Evolutionary conservation across 768 basidiomycete species (phyloP).

Genomic region (Rhodotorula graminis): DNA sequence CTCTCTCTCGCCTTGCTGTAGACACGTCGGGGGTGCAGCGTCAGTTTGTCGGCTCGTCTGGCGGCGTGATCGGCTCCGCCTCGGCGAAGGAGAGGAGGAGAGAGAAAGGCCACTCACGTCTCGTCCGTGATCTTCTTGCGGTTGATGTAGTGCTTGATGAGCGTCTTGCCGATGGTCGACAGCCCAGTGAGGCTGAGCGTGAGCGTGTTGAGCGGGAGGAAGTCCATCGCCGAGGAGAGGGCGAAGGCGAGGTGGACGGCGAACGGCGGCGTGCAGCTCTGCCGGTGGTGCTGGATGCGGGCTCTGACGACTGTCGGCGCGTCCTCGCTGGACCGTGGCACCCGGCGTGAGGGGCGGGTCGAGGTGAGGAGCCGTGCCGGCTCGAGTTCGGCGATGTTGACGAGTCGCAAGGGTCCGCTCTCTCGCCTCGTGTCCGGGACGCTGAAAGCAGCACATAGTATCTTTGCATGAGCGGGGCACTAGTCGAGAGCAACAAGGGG

Average conservation of each 20-base stretch:
- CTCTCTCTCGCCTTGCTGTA: conserved; percentile 56
- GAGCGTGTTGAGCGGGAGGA: conserved; percentile 33
- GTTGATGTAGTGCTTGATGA: conserved; percentile 46
- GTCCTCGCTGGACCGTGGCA: no score
- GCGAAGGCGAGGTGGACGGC: no score
- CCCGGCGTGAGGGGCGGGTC: no score
- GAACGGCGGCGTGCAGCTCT: no score
- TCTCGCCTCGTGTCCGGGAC: no score
- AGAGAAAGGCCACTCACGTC: conserved; percentile 4
- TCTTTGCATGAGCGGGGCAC: no score
- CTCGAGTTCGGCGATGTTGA: no score
- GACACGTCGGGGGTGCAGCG: not conserved
- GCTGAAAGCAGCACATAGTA: no score
- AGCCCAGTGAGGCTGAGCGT: conserved; percentile 21
- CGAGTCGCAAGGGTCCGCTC: no score
- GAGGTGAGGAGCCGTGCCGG: no score
- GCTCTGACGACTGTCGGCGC: no score
- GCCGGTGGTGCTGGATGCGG: no score
- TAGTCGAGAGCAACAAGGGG: not conserved
- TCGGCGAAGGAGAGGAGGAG: not conserved
- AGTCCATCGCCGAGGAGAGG: not conserved
- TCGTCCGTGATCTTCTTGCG: conserved; percentile 39
- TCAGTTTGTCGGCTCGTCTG: not conserved
- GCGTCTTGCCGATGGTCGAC: conserved; percentile 33
- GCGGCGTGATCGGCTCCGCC: not conserved